Percentiles rank a stretch among this genome's conserved stretches.
Conservation (phyloP, 306 rosid species). For the Quercus variabilis region DNA sequence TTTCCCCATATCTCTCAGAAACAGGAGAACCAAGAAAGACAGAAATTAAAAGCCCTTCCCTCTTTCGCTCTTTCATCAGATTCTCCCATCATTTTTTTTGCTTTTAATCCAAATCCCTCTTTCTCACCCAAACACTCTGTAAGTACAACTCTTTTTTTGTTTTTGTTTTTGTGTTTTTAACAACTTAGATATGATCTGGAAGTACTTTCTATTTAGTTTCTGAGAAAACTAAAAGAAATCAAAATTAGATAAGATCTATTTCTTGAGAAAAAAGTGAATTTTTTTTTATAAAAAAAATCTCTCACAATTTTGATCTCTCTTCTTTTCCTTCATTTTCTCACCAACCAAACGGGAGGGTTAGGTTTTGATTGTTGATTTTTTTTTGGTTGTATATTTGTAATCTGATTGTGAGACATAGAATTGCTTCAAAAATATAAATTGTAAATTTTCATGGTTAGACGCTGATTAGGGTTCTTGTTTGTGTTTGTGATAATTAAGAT, state of each 20-base stretch:
- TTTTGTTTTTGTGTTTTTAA: neutral
- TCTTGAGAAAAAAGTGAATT: neutral
- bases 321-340: too few species aligned
- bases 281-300: neutral
- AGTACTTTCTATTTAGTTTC: neutral
- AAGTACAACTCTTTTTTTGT: neutral
- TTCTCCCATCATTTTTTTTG: constrained; percentile 17
- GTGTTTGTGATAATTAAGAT: neutral
- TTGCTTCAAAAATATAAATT: too few species aligned
- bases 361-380: neutral
- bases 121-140: constrained; percentile 1
- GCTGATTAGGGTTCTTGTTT: neutral
- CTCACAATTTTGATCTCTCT: neutral
- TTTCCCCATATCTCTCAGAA: neutral
- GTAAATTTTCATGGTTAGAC: neutral
- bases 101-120: neutral
- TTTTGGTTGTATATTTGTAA: neutral
- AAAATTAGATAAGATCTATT: neutral
- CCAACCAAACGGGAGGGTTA: too few species aligned
- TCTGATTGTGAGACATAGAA: neutral
- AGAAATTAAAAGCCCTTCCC: constrained; percentile 1
- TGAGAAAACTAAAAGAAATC: neutral
- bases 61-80: constrained; percentile 24
- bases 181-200: neutral
- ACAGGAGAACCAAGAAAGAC: neutral